Conservation (phyloP, 495 filamentous ascomycete species). For the Xylaria acuta region DNA sequence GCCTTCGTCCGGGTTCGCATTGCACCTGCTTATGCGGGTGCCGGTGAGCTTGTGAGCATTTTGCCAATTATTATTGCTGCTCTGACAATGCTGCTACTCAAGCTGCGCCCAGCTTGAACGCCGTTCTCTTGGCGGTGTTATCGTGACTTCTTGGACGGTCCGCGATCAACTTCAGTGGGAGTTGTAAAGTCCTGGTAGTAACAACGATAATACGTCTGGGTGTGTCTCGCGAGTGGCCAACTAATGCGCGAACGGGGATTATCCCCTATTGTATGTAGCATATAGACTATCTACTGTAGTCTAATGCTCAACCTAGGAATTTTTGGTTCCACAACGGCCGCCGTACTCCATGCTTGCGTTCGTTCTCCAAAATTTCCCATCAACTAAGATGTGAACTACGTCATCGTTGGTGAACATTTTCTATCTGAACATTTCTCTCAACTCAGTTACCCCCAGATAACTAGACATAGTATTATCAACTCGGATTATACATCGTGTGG, state of each 20-base stretch:
- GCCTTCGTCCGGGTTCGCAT: slow-evolving; percentile 68
- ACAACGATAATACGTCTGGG: background rate
- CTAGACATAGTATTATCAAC: background rate
- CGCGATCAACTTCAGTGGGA: background rate
- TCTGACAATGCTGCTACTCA: slow-evolving; percentile 42
- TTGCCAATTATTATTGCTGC: slow-evolving; percentile 72
- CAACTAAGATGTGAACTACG: background rate
- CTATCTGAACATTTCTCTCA: background rate
- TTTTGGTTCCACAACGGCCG: background rate
- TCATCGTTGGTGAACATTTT: background rate
- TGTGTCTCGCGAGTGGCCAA: background rate
- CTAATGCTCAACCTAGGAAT: background rate
- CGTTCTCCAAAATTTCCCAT: background rate
- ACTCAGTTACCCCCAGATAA: background rate
- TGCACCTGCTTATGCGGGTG: slow-evolving; percentile 73
- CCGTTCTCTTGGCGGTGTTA: background rate
- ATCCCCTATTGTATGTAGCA: background rate
- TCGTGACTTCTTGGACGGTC: background rate
- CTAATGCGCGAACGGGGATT: background rate
- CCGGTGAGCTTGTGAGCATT: slow-evolving; percentile 81
- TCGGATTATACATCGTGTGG: background rate
- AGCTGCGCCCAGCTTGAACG: slow-evolving; percentile 17
- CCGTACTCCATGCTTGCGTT: background rate
- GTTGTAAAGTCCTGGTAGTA: background rate
- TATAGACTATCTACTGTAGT: background rate